These are phyloP conservation scores for Buddleja alternifolia DNA, from an alignment of 257 asterid species.

Conservation along the genomic window DNA sequence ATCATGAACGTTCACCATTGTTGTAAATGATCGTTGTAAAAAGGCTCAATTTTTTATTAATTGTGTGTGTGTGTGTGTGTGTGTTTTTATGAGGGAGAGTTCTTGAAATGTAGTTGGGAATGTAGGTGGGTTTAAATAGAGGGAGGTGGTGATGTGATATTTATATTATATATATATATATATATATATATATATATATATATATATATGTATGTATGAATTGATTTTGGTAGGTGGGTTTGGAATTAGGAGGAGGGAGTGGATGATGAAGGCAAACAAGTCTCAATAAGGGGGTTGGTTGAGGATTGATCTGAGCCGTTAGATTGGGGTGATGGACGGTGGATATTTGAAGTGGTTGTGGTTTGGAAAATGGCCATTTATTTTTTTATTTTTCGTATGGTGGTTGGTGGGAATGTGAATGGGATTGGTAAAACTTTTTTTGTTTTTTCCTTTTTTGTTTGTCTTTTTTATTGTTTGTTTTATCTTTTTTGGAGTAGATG, in stretches of 20 bases:
- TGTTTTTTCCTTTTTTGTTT: background rate
- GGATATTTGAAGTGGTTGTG: slow-evolving; percentile 33
- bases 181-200: background rate
- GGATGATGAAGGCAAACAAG: slow-evolving; percentile 20
- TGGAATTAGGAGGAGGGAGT: background rate
- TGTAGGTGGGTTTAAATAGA: slow-evolving; percentile 40
- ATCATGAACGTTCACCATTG: slow-evolving; percentile 23
- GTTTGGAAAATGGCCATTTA: slow-evolving; percentile 22
- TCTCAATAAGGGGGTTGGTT: slow-evolving; percentile 41
- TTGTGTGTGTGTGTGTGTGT: background rate
- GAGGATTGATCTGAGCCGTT: slow-evolving; percentile 46
- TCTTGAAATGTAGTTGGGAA: slow-evolving; percentile 19
- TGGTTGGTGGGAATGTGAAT: slow-evolving; percentile 39
- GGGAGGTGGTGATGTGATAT: slow-evolving; percentile 11
- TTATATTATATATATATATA: background rate
- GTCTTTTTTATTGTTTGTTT: background rate
- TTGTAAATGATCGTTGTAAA: background rate
- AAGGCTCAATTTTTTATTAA: background rate
- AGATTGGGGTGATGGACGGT: slow-evolving; percentile 20
- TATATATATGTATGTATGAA: slow-evolving; percentile 20
- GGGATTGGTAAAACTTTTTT: background rate
- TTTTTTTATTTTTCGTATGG: background rate
- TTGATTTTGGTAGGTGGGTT: slow-evolving; percentile 44
- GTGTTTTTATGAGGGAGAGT: background rate
- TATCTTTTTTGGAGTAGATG: no score